These are phyloP conservation scores for Epichloe elymi DNA, from an alignment of 2,329 filamentous ascomycete species.

Conservation along the genomic window DNA sequence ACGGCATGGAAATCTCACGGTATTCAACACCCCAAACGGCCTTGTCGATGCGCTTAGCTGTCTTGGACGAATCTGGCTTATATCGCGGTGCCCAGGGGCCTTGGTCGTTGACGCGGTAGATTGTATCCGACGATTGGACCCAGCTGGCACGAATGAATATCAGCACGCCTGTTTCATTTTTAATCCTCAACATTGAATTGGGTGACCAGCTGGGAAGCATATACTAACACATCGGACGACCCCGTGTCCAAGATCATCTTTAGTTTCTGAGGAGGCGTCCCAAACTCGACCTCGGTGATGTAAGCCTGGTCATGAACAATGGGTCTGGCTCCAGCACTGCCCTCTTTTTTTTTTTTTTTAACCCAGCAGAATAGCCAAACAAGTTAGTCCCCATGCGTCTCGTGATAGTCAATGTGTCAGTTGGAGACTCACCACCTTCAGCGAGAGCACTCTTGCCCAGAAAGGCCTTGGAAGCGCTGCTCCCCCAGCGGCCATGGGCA, in stretches of 20 bases:
- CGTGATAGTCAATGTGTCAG: too few relatives aligned
- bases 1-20: conserved; percentile 21
- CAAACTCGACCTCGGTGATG: conserved; percentile 30
- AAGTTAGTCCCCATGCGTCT: background rate
- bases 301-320: conserved; percentile 29
- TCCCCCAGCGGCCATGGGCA: conserved; percentile 23
- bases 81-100: conserved; percentile 28
- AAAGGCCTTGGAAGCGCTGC: conserved; percentile 9
- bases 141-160: conserved; percentile 24
- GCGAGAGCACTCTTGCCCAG: conserved; percentile 15
- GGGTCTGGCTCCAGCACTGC: conserved; percentile 20
- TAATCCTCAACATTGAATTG: too few relatives aligned
- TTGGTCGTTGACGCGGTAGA: conserved; percentile 19
- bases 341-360: background rate
- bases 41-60: conserved; percentile 26
- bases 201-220: background rate
- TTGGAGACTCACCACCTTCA: conserved; percentile 14
- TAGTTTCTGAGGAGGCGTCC: conserved; percentile 33
- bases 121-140: conserved; percentile 38
- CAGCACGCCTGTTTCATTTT: background rate
- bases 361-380: background rate
- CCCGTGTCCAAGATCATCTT: conserved; percentile 40
- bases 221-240: conserved; percentile 49
- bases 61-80: conserved; percentile 30
- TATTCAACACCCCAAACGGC: conserved; percentile 37